Evolutionary conservation across 1,284 basidiomycete species (phyloP).

Genomic region (Apiotrichum siamense): DNA sequence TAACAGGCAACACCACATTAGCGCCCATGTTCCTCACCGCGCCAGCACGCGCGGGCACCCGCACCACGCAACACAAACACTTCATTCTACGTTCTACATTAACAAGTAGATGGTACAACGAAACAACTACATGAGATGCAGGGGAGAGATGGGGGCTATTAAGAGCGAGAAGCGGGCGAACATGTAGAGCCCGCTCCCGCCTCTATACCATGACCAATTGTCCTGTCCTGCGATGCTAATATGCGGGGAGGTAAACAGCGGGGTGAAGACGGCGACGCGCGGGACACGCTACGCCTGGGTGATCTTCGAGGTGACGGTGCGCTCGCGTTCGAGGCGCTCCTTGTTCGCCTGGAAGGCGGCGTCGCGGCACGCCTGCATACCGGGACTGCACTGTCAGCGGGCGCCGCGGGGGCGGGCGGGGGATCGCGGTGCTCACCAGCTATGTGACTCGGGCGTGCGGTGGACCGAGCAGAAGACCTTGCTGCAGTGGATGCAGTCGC

Average conservation of each 20-base stretch:
- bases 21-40: too few species aligned
- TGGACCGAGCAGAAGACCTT: conserved; percentile 47
- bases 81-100: conserved; percentile 19
- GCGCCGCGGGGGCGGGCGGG: too few species aligned
- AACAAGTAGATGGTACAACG: conserved; percentile 20
- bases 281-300: conserved; percentile 36
- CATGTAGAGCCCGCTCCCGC: conserved; percentile 1
- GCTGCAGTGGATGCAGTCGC: conserved; percentile 48
- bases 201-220: conserved; percentile 12
- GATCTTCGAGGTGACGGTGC: conserved; percentile 47
- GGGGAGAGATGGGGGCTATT: not conserved
- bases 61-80: conserved; percentile 5
- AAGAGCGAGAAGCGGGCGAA: not conserved
- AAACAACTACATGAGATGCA: conserved; percentile 10
- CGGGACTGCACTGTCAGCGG: conserved; percentile 32
- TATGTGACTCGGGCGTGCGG: conserved; percentile 48
- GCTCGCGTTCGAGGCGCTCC: conserved; percentile 47
- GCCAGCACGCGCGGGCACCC: too few species aligned
- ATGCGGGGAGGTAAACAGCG: not conserved
- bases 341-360: conserved; percentile 50
- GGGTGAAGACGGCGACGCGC: not conserved
- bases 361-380: conserved; percentile 47
- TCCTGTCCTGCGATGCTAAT: conserved; percentile 5
- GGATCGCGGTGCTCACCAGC: conserved; percentile 48
- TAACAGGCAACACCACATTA: too few species aligned